Base-by-base conservation (phyloP, 306 rosid genomes). In the Prunus dulcis region DNA sequence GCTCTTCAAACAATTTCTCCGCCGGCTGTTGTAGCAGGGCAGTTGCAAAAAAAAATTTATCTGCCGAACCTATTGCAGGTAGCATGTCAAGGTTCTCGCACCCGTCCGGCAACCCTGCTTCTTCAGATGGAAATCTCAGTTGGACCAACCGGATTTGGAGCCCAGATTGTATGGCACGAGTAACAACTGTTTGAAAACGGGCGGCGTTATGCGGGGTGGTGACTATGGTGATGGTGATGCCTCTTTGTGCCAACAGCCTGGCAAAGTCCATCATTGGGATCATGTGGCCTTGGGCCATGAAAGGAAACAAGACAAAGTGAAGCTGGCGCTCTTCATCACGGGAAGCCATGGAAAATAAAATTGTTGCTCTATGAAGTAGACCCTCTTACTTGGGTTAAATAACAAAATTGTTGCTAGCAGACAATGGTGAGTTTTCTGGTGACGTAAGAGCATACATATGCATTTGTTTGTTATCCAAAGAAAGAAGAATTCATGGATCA, bases 21-120 rank as follows among this genome's bases (percentile, higher is more conserved):
- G 58, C 86, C 19, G 65, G 85, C 34, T 76, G 23, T 38, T 76
- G 73, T 0, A 83, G 66, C 23, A 61, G 45, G 49, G 22, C 43
- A 1, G 81, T 76, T 64, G 86, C 84, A 34, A 52, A 27, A 75
- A 79, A 81, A 78, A 88, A 75, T 3, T 46, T 47, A 15, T 15
- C 3, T 65, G 57, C 11, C 9, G 70, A 47, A 12, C 27, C 75
- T 0, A 23, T n/a, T 13, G 86, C 77, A 34, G 84, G 73, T 20
- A 88, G 15, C 85, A 67, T 77, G 43, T 88, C 89, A 3, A 86
- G 28, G 74, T 79, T 88, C 49, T 80, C 87, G 3, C 84, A 67
- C 2, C 82, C 82, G 0, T 63, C 63, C 1, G 82, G 84, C 43
- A 84, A 38, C 20, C 85, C 85, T 0, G 27, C 77, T 51, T 84